Evolutionary conservation across 345 rosid species (phyloP).

Genomic region (Pistacia vera): DNA sequence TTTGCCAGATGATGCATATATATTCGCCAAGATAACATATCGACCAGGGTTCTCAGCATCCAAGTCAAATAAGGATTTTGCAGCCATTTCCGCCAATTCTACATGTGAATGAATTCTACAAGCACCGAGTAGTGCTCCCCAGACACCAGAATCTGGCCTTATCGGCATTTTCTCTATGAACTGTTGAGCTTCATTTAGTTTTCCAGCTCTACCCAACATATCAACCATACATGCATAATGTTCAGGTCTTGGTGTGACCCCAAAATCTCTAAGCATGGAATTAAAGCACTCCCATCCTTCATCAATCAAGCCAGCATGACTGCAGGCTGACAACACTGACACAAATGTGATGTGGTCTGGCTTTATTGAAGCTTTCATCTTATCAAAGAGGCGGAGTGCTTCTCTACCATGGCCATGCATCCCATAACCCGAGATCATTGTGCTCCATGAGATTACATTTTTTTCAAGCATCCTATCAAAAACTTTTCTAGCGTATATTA

Average conservation of each 20-base stretch:
- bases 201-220: conserved; percentile 52
- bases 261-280: conserved; percentile 45
- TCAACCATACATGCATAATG: conserved; percentile 62
- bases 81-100: conserved; percentile 33
- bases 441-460: conserved; percentile 52
- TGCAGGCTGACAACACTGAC: conserved; percentile 52
- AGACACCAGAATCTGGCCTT: conserved; percentile 42
- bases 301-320: conserved; percentile 49
- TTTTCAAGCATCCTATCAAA: conserved; percentile 38
- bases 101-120: conserved; percentile 43
- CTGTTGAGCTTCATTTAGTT: conserved; percentile 36
- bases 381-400: conserved; percentile 42
- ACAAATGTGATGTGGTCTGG: conserved; percentile 52
- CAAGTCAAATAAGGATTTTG: conserved; percentile 33
- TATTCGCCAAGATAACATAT: conserved; percentile 41
- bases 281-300: conserved; percentile 55
- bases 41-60: conserved; percentile 35
- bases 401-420: conserved; percentile 49
- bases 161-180: conserved; percentile 51
- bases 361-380: conserved; percentile 42
- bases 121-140: conserved; percentile 58
- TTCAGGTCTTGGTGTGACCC: conserved; percentile 37
- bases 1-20: conserved; percentile 35
- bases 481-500: conserved; percentile 41
- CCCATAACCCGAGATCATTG: conserved; percentile 58